Evolutionary conservation across 2,329 filamentous ascomycete species (phyloP).

Genomic region (Pseudohalonectria lignicola): DNA sequence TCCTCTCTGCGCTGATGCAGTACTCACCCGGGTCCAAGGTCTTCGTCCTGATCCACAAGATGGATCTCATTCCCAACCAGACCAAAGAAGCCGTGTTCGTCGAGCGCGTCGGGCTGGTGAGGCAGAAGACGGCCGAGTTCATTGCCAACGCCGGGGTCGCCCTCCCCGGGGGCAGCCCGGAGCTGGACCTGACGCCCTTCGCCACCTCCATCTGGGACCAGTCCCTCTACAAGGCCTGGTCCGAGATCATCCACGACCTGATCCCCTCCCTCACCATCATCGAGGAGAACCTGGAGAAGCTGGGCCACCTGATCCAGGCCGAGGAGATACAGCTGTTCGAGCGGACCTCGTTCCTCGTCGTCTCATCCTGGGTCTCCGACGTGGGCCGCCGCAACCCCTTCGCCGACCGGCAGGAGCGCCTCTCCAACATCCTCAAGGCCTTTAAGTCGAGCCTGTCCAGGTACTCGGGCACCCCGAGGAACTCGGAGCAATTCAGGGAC

Average conservation of each 20-base stretch:
- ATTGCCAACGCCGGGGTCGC: slow-evolving; percentile 24
- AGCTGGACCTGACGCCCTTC: slow-evolving; percentile 72
- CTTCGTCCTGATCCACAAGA: slow-evolving; percentile 96
- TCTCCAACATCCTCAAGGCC: slow-evolving; percentile 96
- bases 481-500: slow-evolving; percentile 68
- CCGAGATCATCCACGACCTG: slow-evolving; percentile 91
- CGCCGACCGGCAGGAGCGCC: slow-evolving; percentile 82
- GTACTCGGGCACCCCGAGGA: slow-evolving; percentile 70
- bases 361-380: slow-evolving; percentile 78
- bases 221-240: slow-evolving; percentile 96
- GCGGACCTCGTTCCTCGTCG: slow-evolving; percentile 87
- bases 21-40: slow-evolving; percentile 73
- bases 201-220: slow-evolving; percentile 98
- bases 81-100: slow-evolving; percentile 75
- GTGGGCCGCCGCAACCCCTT: slow-evolving; percentile 74
- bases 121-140: slow-evolving; percentile 56
- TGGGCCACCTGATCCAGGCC: slow-evolving; percentile 79
- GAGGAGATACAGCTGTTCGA: slow-evolving; percentile 94
- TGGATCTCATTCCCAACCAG: slow-evolving; percentile 82
- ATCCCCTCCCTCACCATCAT: slow-evolving; percentile 90
- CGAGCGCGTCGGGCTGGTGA: slow-evolving; percentile 67
- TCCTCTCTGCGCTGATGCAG: slow-evolving; percentile 80
- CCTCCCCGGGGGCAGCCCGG: slow-evolving; percentile 15
- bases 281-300: slow-evolving; percentile 70
- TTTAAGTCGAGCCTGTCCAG: slow-evolving; percentile 80